Conservation (phyloP, 2,329 filamentous ascomycete species). For the Colletotrichum theobromicola region DNA sequence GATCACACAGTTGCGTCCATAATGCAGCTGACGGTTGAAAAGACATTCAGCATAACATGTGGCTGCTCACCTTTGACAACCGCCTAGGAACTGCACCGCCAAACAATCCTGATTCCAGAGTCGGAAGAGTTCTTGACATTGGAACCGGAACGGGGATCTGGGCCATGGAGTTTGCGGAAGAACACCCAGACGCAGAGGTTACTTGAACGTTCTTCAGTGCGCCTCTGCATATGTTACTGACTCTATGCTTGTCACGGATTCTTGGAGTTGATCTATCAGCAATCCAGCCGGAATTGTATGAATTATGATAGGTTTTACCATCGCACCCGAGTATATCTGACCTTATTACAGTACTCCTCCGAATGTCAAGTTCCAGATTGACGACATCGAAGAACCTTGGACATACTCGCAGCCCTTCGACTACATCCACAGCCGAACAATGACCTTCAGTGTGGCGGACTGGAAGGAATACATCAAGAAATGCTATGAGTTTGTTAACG, state of each 20-base stretch:
- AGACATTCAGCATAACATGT: conserved; percentile 34
- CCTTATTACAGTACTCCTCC: conserved; percentile 43
- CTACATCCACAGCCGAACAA: conserved; percentile 42
- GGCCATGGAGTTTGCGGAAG: conserved; percentile 48
- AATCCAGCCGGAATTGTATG: conserved; percentile 41
- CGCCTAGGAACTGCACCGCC: conserved; percentile 25
- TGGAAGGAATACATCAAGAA: conserved; percentile 40
- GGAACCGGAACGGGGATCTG: conserved; percentile 53
- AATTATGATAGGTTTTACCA: too few species aligned
- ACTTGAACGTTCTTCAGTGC: background rate
- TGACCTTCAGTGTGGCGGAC: conserved; percentile 37
- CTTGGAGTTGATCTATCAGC: conserved; percentile 46
- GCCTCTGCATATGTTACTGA: background rate
- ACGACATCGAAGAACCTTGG: conserved; percentile 47
- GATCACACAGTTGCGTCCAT: background rate
- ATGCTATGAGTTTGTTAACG: conserved; percentile 30
- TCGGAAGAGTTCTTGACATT: conserved; percentile 42
- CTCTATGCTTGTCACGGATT: conserved; percentile 23
- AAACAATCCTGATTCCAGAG: background rate
- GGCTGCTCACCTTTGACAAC: conserved; percentile 26
- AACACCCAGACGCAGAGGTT: conserved; percentile 34
- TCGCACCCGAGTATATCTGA: background rate
- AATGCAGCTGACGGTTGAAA: background rate
- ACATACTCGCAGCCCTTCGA: conserved; percentile 42
- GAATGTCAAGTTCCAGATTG: conserved; percentile 53